A percentile compares a stretch with the other conserved stretches of the same genome.
Conservation (phyloP, 805 yeast genomes). For the Candida broadrunensis region DNA sequence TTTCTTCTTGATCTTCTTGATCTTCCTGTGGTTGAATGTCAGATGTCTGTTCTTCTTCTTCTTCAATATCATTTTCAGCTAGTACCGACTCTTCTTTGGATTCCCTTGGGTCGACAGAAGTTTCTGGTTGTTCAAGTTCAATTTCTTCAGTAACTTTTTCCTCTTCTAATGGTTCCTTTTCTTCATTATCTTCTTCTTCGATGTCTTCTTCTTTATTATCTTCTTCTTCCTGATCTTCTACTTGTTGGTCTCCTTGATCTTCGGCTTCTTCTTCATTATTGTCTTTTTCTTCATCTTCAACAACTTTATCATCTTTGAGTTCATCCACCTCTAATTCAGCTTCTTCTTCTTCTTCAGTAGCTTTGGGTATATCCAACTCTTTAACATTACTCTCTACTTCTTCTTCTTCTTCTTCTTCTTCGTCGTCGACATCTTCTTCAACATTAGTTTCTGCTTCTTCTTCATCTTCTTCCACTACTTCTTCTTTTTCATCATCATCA, state of each 20-base stretch:
- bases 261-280: background rate
- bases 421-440: constrained; percentile 2
- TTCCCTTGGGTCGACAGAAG: no score
- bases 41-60: background rate
- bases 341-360: background rate
- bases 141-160: background rate
- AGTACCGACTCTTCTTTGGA: background rate
- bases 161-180: background rate
- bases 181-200: background rate
- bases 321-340: no score
- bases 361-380: background rate
- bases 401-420: constrained; percentile 1
- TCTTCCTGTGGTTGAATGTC: no score
- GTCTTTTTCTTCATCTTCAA: background rate
- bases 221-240: background rate
- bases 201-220: background rate
- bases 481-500: background rate
- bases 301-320: background rate
- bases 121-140: background rate
- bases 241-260: constrained; percentile 1
- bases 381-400: no score
- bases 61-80: constrained; percentile 2
- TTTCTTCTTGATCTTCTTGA: no score
- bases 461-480: background rate
- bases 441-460: background rate